phyloP scores from a whole-genome alignment of 306 rosid species.

The Trifolium pratense region DNA sequence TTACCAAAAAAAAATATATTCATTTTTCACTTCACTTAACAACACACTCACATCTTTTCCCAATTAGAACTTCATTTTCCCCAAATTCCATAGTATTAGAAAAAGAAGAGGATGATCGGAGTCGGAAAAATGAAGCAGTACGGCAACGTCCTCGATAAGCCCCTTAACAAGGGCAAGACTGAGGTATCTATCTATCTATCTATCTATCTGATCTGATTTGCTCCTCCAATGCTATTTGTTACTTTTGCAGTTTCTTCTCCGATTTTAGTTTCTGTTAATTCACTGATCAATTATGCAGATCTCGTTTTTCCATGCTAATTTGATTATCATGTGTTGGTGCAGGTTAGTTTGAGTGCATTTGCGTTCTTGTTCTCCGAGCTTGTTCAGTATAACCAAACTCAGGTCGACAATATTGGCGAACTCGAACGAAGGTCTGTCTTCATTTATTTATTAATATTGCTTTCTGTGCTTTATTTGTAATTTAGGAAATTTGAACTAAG shows the following conservation, averaged over 20 bases:
- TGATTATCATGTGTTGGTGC: conserved; percentile 26
- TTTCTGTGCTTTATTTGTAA: no score
- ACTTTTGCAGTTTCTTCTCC: not conserved
- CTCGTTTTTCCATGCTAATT: conserved; percentile 4
- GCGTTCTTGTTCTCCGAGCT: conserved; percentile 98
- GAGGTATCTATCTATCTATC: conserved; percentile 25
- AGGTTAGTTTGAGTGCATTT: conserved; percentile 99
- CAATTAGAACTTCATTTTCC: no score
- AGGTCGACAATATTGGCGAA: conserved; percentile 94
- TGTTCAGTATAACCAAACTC: conserved; percentile 98
- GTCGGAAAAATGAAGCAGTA: conserved; percentile 93
- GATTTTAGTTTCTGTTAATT: not conserved
- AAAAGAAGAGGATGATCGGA: conserved; percentile 72
- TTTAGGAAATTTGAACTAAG: not conserved
- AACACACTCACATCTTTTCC: no score
- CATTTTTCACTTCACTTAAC: no score
- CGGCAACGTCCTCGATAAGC: conserved; percentile 90
- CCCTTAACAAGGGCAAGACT: conserved; percentile 60
- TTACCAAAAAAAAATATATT: no score
- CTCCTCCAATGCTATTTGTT: not conserved
- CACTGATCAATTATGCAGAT: not conserved
- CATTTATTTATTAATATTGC: no score
- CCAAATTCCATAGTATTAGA: no score
- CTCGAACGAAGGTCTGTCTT: conserved; percentile 73
- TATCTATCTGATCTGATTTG: not conserved